Evolutionary conservation across 2,329 filamentous ascomycete genomes (phyloP).

Genomic region (Neoscytalidium dimidiatum): DNA sequence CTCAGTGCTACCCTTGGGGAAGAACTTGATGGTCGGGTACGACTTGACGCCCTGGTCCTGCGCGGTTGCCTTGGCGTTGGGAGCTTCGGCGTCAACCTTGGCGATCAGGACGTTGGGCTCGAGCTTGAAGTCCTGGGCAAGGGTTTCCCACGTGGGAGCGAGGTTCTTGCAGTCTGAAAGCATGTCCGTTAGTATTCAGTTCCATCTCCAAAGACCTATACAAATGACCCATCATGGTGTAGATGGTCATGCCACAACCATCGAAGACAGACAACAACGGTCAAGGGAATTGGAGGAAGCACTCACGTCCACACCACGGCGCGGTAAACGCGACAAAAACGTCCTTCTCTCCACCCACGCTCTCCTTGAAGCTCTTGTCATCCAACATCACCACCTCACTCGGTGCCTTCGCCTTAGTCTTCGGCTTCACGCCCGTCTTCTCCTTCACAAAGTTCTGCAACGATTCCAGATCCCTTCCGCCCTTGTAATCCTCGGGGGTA

Average conservation of each 20-base stretch:
- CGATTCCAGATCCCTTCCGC: constrained; percentile 84
- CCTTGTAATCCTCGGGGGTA: constrained; percentile 80
- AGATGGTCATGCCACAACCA: too few relatives aligned
- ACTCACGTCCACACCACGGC: constrained; percentile 97
- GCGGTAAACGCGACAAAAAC: constrained; percentile 96
- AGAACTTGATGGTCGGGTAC: constrained; percentile 98
- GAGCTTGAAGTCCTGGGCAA: constrained; percentile 77
- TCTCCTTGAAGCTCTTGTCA: constrained; percentile 74
- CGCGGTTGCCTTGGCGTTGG: constrained; percentile 78
- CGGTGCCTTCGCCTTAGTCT: constrained; percentile 70
- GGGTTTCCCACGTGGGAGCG: constrained; percentile 84
- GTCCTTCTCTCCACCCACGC: constrained; percentile 82
- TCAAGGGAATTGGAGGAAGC: constrained; percentile 12
- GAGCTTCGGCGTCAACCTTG: constrained; percentile 92
- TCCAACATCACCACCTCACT: constrained; percentile 79
- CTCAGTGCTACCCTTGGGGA: constrained; percentile 79
- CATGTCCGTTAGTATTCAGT: not conserved
- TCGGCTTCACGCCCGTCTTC: constrained; percentile 82
- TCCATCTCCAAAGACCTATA: not conserved
- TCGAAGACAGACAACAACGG: too few relatives aligned
- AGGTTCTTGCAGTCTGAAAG: constrained; percentile 89
- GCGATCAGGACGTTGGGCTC: constrained; percentile 83
- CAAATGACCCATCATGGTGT: too few relatives aligned
- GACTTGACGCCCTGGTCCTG: constrained; percentile 75
- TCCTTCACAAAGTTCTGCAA: constrained; percentile 78